A percentile compares a stretch with the other conserved stretches of the same genome.
These are phyloP conservation scores for Metschnikowia reukaufii DNA, from an alignment of 805 yeast species.

Conservation along the genomic window DNA sequence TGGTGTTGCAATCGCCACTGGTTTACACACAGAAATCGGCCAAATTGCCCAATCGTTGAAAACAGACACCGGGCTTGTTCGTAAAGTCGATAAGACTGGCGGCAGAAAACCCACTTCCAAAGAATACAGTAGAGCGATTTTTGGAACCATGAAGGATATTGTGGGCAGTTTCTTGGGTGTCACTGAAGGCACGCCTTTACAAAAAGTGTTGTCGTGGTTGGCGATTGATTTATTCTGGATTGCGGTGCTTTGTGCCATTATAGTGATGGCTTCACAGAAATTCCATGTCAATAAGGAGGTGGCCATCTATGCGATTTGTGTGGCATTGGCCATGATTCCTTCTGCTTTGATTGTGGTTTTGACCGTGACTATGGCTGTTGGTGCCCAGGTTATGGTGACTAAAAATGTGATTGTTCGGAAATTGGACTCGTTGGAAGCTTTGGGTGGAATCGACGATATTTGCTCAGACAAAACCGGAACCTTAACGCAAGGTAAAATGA, in stretches of 20 bases:
- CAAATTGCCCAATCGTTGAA: slow-evolving; percentile 50
- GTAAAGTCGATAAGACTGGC: slow-evolving; percentile 40
- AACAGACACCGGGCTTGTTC: slow-evolving; percentile 37
- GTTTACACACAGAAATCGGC: slow-evolving; percentile 72
- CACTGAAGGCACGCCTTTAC: slow-evolving; percentile 81
- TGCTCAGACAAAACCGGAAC: slow-evolving; percentile 87
- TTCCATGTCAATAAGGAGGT: slow-evolving; percentile 75
- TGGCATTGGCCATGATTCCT: slow-evolving; percentile 79
- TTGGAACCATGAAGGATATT: slow-evolving; percentile 51
- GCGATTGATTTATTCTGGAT: slow-evolving; percentile 70
- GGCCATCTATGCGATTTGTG: slow-evolving; percentile 87
- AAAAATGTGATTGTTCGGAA: slow-evolving; percentile 74
- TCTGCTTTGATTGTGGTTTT: slow-evolving; percentile 76
- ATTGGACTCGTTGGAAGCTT: slow-evolving; percentile 73
- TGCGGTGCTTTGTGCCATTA: slow-evolving; percentile 80
- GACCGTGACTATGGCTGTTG: slow-evolving; percentile 81
- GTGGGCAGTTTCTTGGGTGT: slow-evolving; percentile 73
- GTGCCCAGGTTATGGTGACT: slow-evolving; percentile 68
- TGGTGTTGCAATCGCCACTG: slow-evolving; percentile 67
- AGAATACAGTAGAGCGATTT: slow-evolving; percentile 48
- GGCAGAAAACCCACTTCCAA: slow-evolving; percentile 42
- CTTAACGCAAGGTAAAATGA: slow-evolving; percentile 77
- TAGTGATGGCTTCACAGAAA: slow-evolving; percentile 82
- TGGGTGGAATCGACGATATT: slow-evolving; percentile 78
- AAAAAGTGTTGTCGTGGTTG: slow-evolving; percentile 69